Evolutionary conservation across 768 basidiomycete genomes (phyloP), one percentile per base, ranked within the genome.

Genomic region (Hortiboletus flavorubellus): DNA sequence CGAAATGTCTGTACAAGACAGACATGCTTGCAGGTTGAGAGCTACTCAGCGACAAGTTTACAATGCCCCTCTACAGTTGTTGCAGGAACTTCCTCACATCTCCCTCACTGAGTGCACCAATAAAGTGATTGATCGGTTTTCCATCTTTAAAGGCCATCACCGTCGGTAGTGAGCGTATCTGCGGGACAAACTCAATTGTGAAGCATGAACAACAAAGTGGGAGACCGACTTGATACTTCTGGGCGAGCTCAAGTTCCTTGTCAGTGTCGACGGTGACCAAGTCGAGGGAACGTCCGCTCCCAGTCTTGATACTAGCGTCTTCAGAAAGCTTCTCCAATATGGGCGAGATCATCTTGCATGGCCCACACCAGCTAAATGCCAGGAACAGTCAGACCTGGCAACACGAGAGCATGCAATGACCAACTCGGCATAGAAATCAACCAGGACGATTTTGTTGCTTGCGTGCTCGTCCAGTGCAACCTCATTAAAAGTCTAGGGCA

Each of bases 351-450:
- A 77, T 71, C 60, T 80, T 85, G 74, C 90, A 93, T 38, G 90
- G 90, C 8, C 78, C 73, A 59, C 90, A 92, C 91, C 90, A 92
- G 56, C 90, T 91, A 53, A 33, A 37, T 5, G 42, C 46, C 37
- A 51, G 10, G 30, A 12, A 21, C 23, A 4, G 42, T 61, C 48
- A 62, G 62, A 23, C 12, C 18, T 16, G 18, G 33, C 29, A 49
- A 35, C 39, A 12, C 23, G 26, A 45, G 33, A 46, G 43, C 34
- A 58, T 38, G 10, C 11, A 59, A n/a, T 42, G 26, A 76, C 84
- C 45, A 62, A 90, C 89, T 89, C 82, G 45, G 90, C 89, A 66
- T 90, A 87, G 60, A 91, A 91, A 60, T 91, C 89, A 23, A 89
- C 88, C 7, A 91, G 72, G 40, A 87, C 79, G 26, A 87, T 70